Evolutionary conservation across 2,329 filamentous ascomycete species (phyloP), one percentile per base, ranked within the genome.

Genomic region (Claviceps fusiformis): DNA sequence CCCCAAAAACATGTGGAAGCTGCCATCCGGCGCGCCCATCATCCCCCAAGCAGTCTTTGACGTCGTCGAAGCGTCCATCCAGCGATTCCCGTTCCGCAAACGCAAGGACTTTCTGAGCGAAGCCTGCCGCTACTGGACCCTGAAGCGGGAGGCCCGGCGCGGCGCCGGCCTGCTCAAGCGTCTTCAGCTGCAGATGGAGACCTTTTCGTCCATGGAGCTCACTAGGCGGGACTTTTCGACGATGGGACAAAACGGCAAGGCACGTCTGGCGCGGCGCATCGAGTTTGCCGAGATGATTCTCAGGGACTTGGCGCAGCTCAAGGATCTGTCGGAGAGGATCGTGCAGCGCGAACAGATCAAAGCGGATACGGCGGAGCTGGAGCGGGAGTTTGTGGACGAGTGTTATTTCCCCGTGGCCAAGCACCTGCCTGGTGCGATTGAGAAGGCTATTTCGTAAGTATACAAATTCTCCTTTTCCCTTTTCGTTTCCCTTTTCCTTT

Each of bases 141-240:
- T 98, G 59, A 98, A 98, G 73, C 83, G 93, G 55, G 93, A 98
- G 69, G 88, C 92, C 58, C 83, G 93, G 39, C 81, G 93, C 56
- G 93, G 93, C 50, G 93, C 93, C 35, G 89, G 93, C 4, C 76
- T 98, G 55, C 78, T 98, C 57, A 97, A 97, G 71, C 83, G 93
- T 41, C 77, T 98, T 24, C 93, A 98, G 68, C 73, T 97, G 56
- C 91, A 96, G 68, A 87, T 96, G 78, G 92, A 97, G 69, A 89
- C 89, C 0, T 98, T 97, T 69, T 92, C 92, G 7, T 95, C 90
- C 0, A 95, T 96, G 86, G 93, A 98, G 70, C 85, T 98, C 60
- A 96, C 93, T 2, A 81, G 93, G 53, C 86, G 93, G 57, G 92
- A 97, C 69, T 98, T 96, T 70, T 87, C 87, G n/a, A 86, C 87